A percentile compares a stretch with the other conserved stretches of the same genome.
These are phyloP conservation scores for Athelia sp. DNA, from an alignment of 1,284 basidiomycete species.

Conservation along the genomic window DNA sequence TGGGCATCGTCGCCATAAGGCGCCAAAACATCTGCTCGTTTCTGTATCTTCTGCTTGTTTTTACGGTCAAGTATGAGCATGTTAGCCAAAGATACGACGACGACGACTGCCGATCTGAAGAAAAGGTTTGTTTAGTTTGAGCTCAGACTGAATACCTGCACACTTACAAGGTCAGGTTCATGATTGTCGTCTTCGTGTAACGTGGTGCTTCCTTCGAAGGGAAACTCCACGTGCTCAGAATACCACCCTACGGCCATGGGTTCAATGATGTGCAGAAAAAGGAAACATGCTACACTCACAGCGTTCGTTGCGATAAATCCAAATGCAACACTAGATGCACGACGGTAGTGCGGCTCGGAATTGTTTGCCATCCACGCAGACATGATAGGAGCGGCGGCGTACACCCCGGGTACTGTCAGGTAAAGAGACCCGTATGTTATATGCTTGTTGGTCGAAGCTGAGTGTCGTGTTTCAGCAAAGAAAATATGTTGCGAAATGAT, in stretches of 20 bases:
- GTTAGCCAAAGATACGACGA: constrained; percentile 22
- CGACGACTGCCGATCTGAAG: constrained; percentile 17
- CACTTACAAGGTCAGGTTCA: constrained; percentile 30
- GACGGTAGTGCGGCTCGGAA: constrained; percentile 46
- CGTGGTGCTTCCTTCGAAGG: constrained; percentile 31
- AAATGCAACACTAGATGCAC: constrained; percentile 50
- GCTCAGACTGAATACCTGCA: neutral
- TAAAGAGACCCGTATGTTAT: constrained; percentile 47
- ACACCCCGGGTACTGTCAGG: constrained; percentile 42
- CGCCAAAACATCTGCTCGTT: constrained; percentile 23
- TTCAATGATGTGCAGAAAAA: neutral
- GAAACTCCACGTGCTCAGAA: constrained; percentile 34
- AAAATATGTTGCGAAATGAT: neutral
- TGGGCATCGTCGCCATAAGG: constrained; percentile 24
- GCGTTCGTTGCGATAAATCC: constrained; percentile 47
- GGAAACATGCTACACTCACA: neutral
- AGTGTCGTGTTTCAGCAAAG: neutral
- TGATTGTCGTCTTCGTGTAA: constrained; percentile 30
- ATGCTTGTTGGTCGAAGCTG: constrained; percentile 26
- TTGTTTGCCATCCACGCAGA: constrained; percentile 56
- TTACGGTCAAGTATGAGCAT: constrained; percentile 20
- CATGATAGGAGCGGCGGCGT: constrained; percentile 37
- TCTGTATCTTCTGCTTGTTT: constrained; percentile 20
- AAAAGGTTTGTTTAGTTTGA: neutral
- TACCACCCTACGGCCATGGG: constrained; percentile 25